Conservation (phyloP, 2,329 filamentous ascomycete species). For the Tolypocladium inflatum region DNA sequence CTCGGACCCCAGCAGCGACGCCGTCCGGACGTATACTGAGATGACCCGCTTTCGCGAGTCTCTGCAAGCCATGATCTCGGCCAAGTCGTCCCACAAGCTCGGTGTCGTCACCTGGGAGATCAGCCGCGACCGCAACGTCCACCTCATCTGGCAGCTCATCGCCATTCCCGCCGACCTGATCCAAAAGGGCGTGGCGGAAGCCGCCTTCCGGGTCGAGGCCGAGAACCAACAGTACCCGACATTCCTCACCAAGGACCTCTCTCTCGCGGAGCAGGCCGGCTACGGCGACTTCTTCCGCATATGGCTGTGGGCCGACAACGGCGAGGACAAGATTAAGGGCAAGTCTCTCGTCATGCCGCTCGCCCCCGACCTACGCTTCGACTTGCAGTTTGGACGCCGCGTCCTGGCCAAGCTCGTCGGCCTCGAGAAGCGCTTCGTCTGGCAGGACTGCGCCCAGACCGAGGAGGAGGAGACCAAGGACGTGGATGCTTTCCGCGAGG, state of each 20-base stretch:
- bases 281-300: slow-evolving; percentile 66
- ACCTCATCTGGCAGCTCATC: slow-evolving; percentile 89
- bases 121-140: slow-evolving; percentile 69
- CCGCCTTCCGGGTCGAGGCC: slow-evolving; percentile 79
- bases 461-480: slow-evolving; percentile 71
- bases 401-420: slow-evolving; percentile 83
- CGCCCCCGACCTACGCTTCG: slow-evolving; percentile 64
- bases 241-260: slow-evolving; percentile 38
- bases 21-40: slow-evolving; percentile 58
- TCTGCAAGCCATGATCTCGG: slow-evolving; percentile 70
- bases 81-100: slow-evolving; percentile 45
- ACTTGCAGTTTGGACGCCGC: slow-evolving; percentile 79
- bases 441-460: slow-evolving; percentile 75
- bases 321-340: slow-evolving; percentile 46
- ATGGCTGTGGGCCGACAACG: slow-evolving; percentile 63
- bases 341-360: slow-evolving; percentile 64
- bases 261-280: slow-evolving; percentile 37
- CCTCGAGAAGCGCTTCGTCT: slow-evolving; percentile 68
- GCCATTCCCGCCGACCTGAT: slow-evolving; percentile 64
- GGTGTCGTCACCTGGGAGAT: slow-evolving; percentile 92
- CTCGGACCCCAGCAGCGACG: slow-evolving; percentile 38
- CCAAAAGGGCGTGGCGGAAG: slow-evolving; percentile 67
- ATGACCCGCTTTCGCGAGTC: slow-evolving; percentile 74
- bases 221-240: slow-evolving; percentile 57
- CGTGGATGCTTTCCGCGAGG: slow-evolving; percentile 66